Evolutionary conservation across 2,329 filamentous ascomycete genomes (phyloP), one percentile per base, ranked within the genome.

Genomic region (Ophiostoma ips): DNA sequence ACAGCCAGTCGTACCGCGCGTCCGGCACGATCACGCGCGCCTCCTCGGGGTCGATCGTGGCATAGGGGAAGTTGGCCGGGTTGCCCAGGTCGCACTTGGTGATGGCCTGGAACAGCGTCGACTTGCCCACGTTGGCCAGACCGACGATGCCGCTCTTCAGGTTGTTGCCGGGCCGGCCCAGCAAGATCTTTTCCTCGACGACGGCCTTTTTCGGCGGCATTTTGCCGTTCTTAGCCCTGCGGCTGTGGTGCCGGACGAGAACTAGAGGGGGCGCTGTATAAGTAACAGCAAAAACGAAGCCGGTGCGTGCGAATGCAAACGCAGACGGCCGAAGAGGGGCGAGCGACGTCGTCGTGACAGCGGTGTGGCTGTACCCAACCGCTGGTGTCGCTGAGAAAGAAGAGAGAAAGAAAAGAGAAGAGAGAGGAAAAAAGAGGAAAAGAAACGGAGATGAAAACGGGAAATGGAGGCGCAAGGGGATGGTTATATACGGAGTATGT

Each of bases 91-190:
- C 81, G 70, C 84, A 95, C 76, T 95, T 96, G 66, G 92, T 98
- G 71, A 98, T 95, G 65, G 92, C 88, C 76, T 98, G 94, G 80
- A 98, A 98, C 62, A 98, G 81, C 33, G 94, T 98, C 58, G 92
- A 98, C 75, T 98, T 98, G 69, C 92, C 92, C 61, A 98, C 94
- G 70, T 98, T 98, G 69, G 92, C 92, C 63, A 98, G 82, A 71
- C 92, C 92, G 69, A 98, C 92, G 81, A 98, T 98, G 73, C 92
- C 94, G 75, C 87, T 95, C 81, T 96, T 98, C 70, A 98, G 70
- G 72, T 81, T 96, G 79, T 98, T 98, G 64, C 92, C 92, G 58
- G 92, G 92, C 66, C 92, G 79, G 69, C 92, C 92, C 69, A 98
- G 77, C 60, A 92, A 82, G 69, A 96, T 77, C 82, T 96, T 96